Base-by-base conservation (phyloP, 352 stramenopile species). In the Pythium vanterpoolii region DNA sequence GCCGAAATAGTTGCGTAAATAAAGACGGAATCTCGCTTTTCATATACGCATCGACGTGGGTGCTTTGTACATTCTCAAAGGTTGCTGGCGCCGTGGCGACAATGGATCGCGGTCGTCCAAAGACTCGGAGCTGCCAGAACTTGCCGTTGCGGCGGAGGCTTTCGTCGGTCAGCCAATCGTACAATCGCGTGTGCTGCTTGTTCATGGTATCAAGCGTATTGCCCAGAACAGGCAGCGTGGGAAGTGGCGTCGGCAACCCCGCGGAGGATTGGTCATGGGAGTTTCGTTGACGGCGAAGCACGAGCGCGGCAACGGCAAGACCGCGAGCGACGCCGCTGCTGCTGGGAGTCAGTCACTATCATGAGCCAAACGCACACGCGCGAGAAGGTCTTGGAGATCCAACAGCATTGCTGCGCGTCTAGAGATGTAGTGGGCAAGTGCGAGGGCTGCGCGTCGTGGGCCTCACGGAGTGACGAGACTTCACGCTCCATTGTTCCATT, bases 121-220 rank as follows among this genome's bases (percentile, higher is more conserved):
- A 44, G 14, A 72, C 66, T 3, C 56, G 62, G 8, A 81, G 36
- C 23, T 72, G 42, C 71, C 69, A 79, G 21, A 64, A 71, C 5
- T 63, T 56, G 2, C 72, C 71, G 26, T 54, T 56, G 45, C 55
- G 33, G 50, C 16, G 56, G 58, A 31, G 63, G 38, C 65, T 74
- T 39, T 86, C 66, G 39, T 86, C 76, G 11, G 71, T 71, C 39
- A 83, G 60, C 73, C 71, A 83, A 56, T 83, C 76, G 63, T 79
- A 72, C n/a, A 86, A 49, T 11, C 71, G 69, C 26, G 75, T 53
- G 16, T 45, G 53, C 26, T 86, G 69, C 55, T 79, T 76, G 55
- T 74, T 78, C 56, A 73, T 64, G 27, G 69, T 57, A 50, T 80
- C 69, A 14, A 86, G 60, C 18, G 71, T 81, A 52, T 86, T 83